phyloP scores from a whole-genome alignment of 2,329 filamentous ascomycete genomes.

The Cytospora mali region DNA sequence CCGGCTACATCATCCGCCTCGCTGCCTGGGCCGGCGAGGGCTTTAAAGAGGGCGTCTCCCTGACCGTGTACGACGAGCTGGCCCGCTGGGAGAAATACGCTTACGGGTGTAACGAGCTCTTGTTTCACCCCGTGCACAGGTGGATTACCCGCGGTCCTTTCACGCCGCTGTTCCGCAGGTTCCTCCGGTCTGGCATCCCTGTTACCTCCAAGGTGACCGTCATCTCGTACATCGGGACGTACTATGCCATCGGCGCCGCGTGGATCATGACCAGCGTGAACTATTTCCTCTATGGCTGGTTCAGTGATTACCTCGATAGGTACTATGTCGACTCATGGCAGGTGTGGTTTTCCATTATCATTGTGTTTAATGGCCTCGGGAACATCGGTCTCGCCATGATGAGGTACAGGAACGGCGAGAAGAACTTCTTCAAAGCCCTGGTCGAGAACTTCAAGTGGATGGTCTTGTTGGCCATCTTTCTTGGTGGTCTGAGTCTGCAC shows the following conservation, averaged over 20 bases:
- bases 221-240: constrained; percentile 76
- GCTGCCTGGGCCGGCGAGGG: constrained; percentile 74
- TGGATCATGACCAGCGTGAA: constrained; percentile 75
- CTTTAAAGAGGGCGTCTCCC: constrained; percentile 81
- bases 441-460: constrained; percentile 75
- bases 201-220: constrained; percentile 77
- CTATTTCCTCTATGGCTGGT: constrained; percentile 78
- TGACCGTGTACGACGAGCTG: constrained; percentile 83
- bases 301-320: constrained; percentile 75
- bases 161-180: constrained; percentile 75
- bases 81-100: constrained; percentile 88
- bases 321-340: constrained; percentile 80
- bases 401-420: constrained; percentile 71
- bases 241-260: constrained; percentile 76
- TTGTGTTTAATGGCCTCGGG: constrained; percentile 76
- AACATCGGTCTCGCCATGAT: constrained; percentile 73
- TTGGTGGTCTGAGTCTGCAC: constrained; percentile 80
- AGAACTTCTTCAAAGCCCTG: constrained; percentile 57
- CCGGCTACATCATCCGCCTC: constrained; percentile 72
- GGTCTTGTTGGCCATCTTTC: constrained; percentile 74
- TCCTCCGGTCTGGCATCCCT: constrained; percentile 73
- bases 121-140: constrained; percentile 76
- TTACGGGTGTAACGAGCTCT: constrained; percentile 79
- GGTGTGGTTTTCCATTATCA: constrained; percentile 79
- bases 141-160: constrained; percentile 77